Evolutionary conservation across 2,329 filamentous ascomycete species (phyloP), one percentile per base, ranked within the genome.

Genomic region (Torrubiella hemipterigena): DNA sequence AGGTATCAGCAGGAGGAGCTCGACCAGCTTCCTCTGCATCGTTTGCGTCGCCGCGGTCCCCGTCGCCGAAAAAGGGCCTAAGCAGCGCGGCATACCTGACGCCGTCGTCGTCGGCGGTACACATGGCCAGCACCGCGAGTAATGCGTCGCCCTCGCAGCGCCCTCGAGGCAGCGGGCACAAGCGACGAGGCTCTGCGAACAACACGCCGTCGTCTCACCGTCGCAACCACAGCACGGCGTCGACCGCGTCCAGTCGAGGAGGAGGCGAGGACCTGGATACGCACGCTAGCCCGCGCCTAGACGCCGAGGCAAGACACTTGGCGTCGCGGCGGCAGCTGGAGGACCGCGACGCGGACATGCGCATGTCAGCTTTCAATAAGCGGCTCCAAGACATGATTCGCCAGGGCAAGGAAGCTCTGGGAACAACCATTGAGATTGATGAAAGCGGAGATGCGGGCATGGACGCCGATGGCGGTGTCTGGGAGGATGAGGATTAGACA

Each of bases 321-420:
- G 77, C 84, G 6, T 76, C 77, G n/a, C 70, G 74, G 47, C 72
- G 79, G 41, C 65, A 76, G 16, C 72, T 73, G 30, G 81, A 82
- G 35, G 85, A 94, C 45, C 67, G 76, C 27, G 78, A 87, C 43
- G 72, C 82, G 7, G 86, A 96, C 43, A 73, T 77, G 26, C 77
- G 80, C 31, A 80, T 96, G 43, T 76, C 75, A 29, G 73, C 79
- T 17, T 76, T 96, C 55, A 93, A 91, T 49, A 67, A 73, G 29
- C 75, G 81, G 44, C 61, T 96, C 29, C 73, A 81, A 48, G 81
- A 78, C 20, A 85, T 98, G 81, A 93, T 98, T 33, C 69, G 77
- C 3, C 80, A 96, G 54, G 91, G 87, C 1, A 80, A 80, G 44
- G 81, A 91, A 52, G 91, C 91, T 2, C 58, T 98, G 13, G 87